Conservation (phyloP, 2,329 filamentous ascomycete species). For the Stemphylium beticola region DNA sequence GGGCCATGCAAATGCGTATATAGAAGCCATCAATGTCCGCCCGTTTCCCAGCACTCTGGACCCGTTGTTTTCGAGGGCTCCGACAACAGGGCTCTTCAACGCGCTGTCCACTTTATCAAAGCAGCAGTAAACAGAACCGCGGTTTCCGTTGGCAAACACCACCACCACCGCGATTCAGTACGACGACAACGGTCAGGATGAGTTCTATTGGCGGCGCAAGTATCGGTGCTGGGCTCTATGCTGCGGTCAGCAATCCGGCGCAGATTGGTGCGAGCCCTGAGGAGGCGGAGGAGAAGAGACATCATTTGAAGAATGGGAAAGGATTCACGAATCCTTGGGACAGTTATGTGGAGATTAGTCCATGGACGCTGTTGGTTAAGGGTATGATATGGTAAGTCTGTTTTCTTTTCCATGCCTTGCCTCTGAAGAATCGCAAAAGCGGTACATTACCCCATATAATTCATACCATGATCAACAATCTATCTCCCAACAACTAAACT, state of each 20-base stretch:
- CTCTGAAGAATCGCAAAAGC: too few relatives aligned
- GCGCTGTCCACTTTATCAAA: not conserved
- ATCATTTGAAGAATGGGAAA: slow-evolving; percentile 61
- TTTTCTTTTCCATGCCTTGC: too few relatives aligned
- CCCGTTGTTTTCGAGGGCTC: not conserved
- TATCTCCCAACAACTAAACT: not conserved
- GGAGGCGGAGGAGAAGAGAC: slow-evolving; percentile 54
- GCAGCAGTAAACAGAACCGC: not conserved
- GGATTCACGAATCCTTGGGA: slow-evolving; percentile 66
- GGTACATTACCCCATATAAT: too few relatives aligned
- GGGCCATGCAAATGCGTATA: not conserved
- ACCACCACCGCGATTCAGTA: slow-evolving; percentile 18
- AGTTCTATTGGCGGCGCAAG: slow-evolving; percentile 35
- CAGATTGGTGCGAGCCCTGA: slow-evolving; percentile 52
- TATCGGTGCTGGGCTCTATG: slow-evolving; percentile 45
- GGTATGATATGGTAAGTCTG: slow-evolving; percentile 48
- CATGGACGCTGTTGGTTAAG: slow-evolving; percentile 41
- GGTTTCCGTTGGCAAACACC: slow-evolving; percentile 28
- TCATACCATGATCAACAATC: too few relatives aligned
- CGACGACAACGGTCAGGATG: slow-evolving; percentile 33
- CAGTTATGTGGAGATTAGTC: slow-evolving; percentile 54
- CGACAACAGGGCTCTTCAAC: not conserved
- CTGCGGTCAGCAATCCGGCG: slow-evolving; percentile 50
- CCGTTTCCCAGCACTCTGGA: slow-evolving; percentile 9
- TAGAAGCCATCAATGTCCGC: slow-evolving; percentile 23